Evolutionary conservation across 2,329 filamentous ascomycete genomes (phyloP), one percentile per base, ranked within the genome.

Genomic region (Colletotrichum eleusines): DNA sequence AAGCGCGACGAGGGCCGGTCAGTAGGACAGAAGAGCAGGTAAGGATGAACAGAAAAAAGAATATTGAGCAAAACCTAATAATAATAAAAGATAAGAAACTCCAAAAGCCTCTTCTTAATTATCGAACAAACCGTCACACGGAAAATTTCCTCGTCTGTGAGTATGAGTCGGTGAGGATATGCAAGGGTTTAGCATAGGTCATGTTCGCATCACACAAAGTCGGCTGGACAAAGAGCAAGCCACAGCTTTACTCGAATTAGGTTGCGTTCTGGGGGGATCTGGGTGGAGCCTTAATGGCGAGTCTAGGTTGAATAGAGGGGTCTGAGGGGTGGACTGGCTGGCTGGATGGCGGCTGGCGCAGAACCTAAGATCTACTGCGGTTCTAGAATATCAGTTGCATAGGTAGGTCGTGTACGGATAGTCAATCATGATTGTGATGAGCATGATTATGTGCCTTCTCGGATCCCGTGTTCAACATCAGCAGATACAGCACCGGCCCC

Each of bases 161-260:
- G 55, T 44, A 57, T n/a, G n/a, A n/a, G 64, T 71, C 64, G 58
- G 64, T 68, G 58, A 68, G 51, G 67, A 63, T 67, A 67, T 44
- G 44, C 63, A 68, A 63, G 68, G 68, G 58, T 59, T 63, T 68
- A 64, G 58, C 61, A 62, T 55, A 63, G 50, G 63, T 61, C 68
- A 58, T 68, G 68, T 68, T 68, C 33, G 4, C 63, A 62, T 71
- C 63, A 51, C 63, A 71, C 68, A 71, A 63, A 63, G 57, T 68
- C 58, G 53, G 64, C 28, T 63, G 38, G 44, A 58, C 53, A 67
- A 66, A 33, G n/a, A 35, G 28, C 33, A 54, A 68, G 68, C 57
- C 68, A 71, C 58, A 66, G 64, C 68, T 71, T 63, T 38, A 26
- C 38, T 58, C 68, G 53, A 68, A 57, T 70, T 58, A 53, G 50